These are phyloP conservation scores for Exobasidium rhododendri DNA, from an alignment of 1,284 basidiomycete species.

Conservation along the genomic window DNA sequence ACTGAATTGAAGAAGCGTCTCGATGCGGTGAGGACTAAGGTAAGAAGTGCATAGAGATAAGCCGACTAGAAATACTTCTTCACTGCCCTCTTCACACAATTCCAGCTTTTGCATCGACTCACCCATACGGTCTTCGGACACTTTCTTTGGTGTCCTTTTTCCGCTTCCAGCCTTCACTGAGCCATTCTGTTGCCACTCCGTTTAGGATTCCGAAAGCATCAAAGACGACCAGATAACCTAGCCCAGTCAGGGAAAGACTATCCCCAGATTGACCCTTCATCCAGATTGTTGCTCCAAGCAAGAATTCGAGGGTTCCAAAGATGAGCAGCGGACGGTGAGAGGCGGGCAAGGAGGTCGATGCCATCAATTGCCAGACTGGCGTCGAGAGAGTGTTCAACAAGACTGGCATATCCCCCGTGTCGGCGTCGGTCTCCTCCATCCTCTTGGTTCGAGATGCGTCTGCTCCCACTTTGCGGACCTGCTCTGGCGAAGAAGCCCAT, in stretches of 20 bases:
- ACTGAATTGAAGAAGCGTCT: conserved; percentile 76
- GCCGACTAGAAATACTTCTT: background rate
- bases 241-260: conserved; percentile 77
- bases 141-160: background rate
- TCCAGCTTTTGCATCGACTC: background rate
- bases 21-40: conserved; percentile 62
- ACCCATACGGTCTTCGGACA: conserved; percentile 17
- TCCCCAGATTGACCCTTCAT: conserved; percentile 84
- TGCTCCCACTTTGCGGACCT: background rate
- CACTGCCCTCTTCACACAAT: no score
- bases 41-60: background rate
- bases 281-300: conserved; percentile 68
- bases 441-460: background rate
- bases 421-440: background rate
- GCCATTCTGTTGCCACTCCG: background rate
- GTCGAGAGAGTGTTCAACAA: background rate
- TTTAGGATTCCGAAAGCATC: conserved; percentile 62
- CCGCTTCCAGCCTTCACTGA: conserved; percentile 9
- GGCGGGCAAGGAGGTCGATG: conserved; percentile 10
- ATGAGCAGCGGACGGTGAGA: conserved; percentile 54
- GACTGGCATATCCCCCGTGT: background rate
- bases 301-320: conserved; percentile 58
- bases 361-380: conserved; percentile 3
- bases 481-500: background rate
- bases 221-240: conserved; percentile 95